phyloP scores from a whole-genome alignment of 108 stramenopile genomes.

The Fistulifera solaris region DNA sequence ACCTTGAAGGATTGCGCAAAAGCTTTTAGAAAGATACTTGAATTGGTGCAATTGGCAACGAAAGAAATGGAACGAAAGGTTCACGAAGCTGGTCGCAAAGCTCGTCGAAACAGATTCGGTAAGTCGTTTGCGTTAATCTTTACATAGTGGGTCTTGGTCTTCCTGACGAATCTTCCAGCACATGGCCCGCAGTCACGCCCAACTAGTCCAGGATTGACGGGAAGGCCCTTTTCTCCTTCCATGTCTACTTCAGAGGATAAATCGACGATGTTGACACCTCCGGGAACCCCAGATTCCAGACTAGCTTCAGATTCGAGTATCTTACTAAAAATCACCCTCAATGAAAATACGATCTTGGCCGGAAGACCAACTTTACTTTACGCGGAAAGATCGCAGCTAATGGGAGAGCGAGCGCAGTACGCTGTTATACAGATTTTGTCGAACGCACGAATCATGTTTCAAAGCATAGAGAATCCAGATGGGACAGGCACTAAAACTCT shows the following conservation, averaged over 20 bases:
- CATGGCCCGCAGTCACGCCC: neutral
- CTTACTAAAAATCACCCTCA: constrained; percentile 47
- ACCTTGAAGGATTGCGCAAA: constrained; percentile 61
- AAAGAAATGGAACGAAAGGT: constrained; percentile 74
- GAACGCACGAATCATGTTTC: constrained; percentile 63
- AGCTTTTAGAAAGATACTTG: constrained; percentile 39
- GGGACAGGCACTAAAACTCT: constrained; percentile 50
- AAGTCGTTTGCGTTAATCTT: constrained; percentile 1
- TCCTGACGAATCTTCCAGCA: neutral
- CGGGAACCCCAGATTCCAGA: neutral
- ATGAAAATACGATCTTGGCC: constrained; percentile 48
- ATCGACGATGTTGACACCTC: neutral
- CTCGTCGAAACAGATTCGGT: constrained; percentile 27
- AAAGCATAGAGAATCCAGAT: constrained; percentile 68
- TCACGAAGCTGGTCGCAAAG: constrained; percentile 62
- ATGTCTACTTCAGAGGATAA: neutral
- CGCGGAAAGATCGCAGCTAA: constrained; percentile 3
- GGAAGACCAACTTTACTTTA: constrained; percentile 35
- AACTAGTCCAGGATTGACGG: neutral
- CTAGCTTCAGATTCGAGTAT: constrained; percentile 49
- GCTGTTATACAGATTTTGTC: constrained; percentile 55
- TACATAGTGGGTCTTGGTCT: neutral
- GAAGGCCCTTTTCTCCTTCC: neutral
- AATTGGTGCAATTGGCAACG: constrained; percentile 46
- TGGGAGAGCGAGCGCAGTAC: constrained; percentile 9